Conservation (phyloP, 352 stramenopile genomes). For the Globisporangium alternatum region DNA sequence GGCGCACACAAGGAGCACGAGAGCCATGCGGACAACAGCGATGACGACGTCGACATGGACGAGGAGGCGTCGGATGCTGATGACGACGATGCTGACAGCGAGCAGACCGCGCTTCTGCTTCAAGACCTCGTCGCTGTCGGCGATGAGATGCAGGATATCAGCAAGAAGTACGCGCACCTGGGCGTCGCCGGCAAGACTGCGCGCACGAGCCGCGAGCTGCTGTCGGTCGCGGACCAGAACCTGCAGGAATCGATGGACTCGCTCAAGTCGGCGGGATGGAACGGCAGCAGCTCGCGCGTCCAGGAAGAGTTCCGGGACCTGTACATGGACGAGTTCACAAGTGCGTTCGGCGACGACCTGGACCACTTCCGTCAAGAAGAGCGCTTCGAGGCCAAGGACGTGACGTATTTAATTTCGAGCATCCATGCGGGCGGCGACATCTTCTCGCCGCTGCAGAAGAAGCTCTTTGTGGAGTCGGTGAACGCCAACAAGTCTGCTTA, state of each 20-base stretch:
- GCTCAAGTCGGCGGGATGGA: slow-evolving; percentile 15
- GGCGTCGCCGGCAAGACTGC: slow-evolving; percentile 50
- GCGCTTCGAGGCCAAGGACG: slow-evolving; percentile 83
- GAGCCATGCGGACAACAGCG: slow-evolving; percentile 12
- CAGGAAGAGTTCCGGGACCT: slow-evolving; percentile 66
- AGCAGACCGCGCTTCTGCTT: slow-evolving; percentile 48
- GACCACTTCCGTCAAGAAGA: slow-evolving; percentile 85
- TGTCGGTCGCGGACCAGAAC: slow-evolving; percentile 46
- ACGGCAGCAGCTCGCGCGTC: slow-evolving; percentile 16
- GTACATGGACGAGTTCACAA: slow-evolving; percentile 86
- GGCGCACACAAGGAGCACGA: slow-evolving; percentile 25
- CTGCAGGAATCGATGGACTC: slow-evolving; percentile 28
- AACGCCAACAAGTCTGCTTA: slow-evolving; percentile 16
- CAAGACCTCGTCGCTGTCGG: slow-evolving; percentile 55
- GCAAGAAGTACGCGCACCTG: slow-evolving; percentile 44
- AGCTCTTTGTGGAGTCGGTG: slow-evolving; percentile 74
- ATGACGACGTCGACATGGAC: slow-evolving; percentile 33
- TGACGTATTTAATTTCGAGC: slow-evolving; percentile 88
- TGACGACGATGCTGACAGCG: slow-evolving; percentile 25
- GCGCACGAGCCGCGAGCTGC: slow-evolving; percentile 47
- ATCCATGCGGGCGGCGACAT: slow-evolving; percentile 79
- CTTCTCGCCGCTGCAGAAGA: slow-evolving; percentile 80
- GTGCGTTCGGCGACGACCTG: slow-evolving; percentile 79
- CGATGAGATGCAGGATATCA: slow-evolving; percentile 43
- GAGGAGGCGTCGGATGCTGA: slow-evolving; percentile 26